phyloP scores from a whole-genome alignment of 202 grass and related monocot species.

The Zoysia matrella region DNA sequence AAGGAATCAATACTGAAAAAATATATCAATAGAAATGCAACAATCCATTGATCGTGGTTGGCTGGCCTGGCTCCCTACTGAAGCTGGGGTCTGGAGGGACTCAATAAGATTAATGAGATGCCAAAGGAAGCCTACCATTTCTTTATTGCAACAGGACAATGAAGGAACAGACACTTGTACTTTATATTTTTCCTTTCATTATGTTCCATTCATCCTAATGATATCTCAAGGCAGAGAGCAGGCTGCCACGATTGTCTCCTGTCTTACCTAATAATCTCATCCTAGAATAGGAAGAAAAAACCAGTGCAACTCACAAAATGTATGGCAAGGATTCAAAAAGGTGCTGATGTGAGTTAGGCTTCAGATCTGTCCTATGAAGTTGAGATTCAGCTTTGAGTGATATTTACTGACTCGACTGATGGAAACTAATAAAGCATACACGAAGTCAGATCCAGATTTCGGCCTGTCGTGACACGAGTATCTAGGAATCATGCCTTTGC shows the following conservation, averaged over 20 bases:
- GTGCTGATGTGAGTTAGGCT: not conserved
- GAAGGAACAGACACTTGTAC: constrained; percentile 40
- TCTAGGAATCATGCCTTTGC: constrained; percentile 27
- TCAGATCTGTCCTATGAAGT: constrained; percentile 21
- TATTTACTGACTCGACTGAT: constrained; percentile 11
- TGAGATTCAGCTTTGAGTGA: not conserved
- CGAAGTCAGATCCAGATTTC: constrained; percentile 36
- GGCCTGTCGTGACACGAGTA: constrained; percentile 30
- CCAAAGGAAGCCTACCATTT: constrained; percentile 36
- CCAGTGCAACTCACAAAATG: constrained; percentile 12
- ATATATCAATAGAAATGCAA: constrained; percentile 35
- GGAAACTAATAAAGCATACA: constrained; percentile 5
- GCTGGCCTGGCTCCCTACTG: constrained; percentile 15
- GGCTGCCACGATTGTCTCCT: constrained; percentile 13
- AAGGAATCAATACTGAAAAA: constrained; percentile 23
- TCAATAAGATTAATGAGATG: constrained; percentile 39
- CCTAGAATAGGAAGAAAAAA: constrained; percentile 6
- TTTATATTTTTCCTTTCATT: constrained; percentile 39
- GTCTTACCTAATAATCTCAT: constrained; percentile 19
- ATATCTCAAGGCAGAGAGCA: constrained; percentile 13
- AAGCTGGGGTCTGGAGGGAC: constrained; percentile 24
- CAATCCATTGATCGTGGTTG: constrained; percentile 35
- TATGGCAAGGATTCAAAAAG: constrained; percentile 21
- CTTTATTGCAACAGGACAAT: constrained; percentile 36
- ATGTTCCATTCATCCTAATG: constrained; percentile 21